Evolutionary conservation across 2,329 filamentous ascomycete genomes (phyloP).

Genomic region (Ceratocystis cacaofunesta): DNA sequence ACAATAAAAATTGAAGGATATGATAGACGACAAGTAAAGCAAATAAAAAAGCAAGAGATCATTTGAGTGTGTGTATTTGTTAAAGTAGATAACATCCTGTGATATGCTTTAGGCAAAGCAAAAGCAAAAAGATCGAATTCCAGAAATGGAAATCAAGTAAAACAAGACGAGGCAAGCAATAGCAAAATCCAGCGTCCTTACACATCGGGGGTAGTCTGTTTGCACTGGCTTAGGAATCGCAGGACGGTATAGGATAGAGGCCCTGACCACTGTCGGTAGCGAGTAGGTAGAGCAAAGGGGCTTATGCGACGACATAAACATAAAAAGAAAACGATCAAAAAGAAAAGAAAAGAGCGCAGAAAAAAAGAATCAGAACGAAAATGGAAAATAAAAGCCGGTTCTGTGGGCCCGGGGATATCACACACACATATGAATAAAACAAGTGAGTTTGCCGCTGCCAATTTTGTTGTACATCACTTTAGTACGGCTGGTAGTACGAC

Average conservation of each 20-base stretch:
- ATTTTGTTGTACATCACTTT: neutral
- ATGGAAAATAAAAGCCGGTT: conserved; percentile 5
- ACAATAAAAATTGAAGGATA: no score
- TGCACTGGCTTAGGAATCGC: no score
- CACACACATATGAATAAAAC: neutral
- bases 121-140: neutral
- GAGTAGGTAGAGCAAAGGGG: no score
- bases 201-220: no score
- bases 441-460: neutral
- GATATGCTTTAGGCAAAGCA: neutral
- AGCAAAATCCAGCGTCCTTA: no score
- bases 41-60: neutral
- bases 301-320: no score
- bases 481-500: conserved; percentile 8
- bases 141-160: no score
- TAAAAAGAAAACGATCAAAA: neutral
- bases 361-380: conserved; percentile 6
- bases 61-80: neutral
- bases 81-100: neutral
- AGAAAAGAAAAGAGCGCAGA: neutral
- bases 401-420: conserved; percentile 7
- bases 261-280: no score
- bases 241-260: no score
- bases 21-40: neutral
- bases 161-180: no score